Conservation (phyloP, 495 filamentous ascomycete species). For the Penicillium atrosanguineum region DNA sequence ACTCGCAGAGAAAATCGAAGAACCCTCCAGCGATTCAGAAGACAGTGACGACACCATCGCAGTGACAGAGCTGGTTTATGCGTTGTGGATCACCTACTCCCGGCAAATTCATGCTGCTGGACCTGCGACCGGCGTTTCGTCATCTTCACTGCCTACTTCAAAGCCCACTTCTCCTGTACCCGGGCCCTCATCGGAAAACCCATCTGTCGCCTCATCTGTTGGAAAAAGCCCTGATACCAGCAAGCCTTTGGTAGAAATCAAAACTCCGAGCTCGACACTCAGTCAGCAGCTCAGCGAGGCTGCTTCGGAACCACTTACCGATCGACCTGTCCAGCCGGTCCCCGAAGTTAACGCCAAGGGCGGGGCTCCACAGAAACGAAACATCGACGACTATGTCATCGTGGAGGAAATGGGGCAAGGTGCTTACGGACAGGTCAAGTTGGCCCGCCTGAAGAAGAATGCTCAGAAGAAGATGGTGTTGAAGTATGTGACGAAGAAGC, state of each 20-base stretch:
- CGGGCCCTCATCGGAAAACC: constrained; percentile 2
- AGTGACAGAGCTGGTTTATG: constrained; percentile 82
- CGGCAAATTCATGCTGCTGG: constrained; percentile 79
- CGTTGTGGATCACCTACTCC: constrained; percentile 96
- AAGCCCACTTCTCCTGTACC: constrained; percentile 19
- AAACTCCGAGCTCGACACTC: constrained; percentile 62
- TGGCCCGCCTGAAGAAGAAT: constrained; percentile 82
- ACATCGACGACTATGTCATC: constrained; percentile 85
- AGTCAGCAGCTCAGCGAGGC: constrained; percentile 75
- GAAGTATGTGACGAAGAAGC: constrained; percentile 96
- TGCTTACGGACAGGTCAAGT: constrained; percentile 95
- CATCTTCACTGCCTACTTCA: constrained; percentile 20
- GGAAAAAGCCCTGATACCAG: constrained; percentile 8
- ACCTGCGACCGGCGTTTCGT: constrained; percentile 50
- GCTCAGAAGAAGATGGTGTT: constrained; percentile 80
- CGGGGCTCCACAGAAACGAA: constrained; percentile 60
- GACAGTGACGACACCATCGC: constrained; percentile 40
- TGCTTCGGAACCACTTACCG: constrained; percentile 52
- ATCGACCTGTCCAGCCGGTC: constrained; percentile 44
- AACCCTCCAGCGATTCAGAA: constrained; percentile 33
- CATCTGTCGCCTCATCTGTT: not conserved
- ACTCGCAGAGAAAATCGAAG: constrained; percentile 32
- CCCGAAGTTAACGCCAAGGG: constrained; percentile 34
- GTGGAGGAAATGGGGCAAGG: constrained; percentile 99
- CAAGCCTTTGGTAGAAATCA: constrained; percentile 27